These are phyloP conservation scores for Pisolithus tinctorius DNA, from an alignment of 768 basidiomycete species.

Conservation along the genomic window DNA sequence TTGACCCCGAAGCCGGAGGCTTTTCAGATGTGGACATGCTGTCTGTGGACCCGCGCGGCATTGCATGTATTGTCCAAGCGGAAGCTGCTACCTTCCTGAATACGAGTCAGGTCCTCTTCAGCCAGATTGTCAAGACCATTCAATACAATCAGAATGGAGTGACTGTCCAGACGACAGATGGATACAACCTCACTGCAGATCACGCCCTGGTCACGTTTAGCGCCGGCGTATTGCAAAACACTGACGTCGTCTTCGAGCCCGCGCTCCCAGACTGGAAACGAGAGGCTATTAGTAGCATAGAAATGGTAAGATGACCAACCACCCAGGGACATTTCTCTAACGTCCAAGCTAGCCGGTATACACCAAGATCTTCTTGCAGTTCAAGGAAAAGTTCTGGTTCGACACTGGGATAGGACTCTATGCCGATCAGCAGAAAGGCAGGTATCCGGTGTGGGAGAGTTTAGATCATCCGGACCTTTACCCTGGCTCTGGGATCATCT, in stretches of 20 bases:
- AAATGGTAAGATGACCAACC: slow-evolving; percentile 37
- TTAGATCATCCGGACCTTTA: slow-evolving; percentile 14
- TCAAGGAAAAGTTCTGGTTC: slow-evolving; percentile 56
- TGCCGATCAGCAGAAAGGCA: slow-evolving; percentile 52
- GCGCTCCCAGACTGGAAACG: slow-evolving; percentile 51
- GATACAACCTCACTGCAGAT: slow-evolving; percentile 40
- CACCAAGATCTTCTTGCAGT: slow-evolving; percentile 64
- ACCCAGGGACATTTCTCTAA: background rate
- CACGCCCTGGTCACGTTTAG: slow-evolving; percentile 66
- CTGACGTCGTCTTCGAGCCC: slow-evolving; percentile 53
- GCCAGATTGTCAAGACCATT: slow-evolving; percentile 44
- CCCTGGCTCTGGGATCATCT: no score
- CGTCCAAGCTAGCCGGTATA: slow-evolving; percentile 40
- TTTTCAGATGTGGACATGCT: slow-evolving; percentile 51
- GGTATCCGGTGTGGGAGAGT: slow-evolving; percentile 64
- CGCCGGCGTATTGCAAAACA: slow-evolving; percentile 60
- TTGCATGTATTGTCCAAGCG: slow-evolving; percentile 46
- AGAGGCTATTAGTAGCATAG: slow-evolving; percentile 57
- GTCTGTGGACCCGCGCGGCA: slow-evolving; percentile 57
- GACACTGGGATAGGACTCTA: slow-evolving; percentile 45
- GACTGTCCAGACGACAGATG: slow-evolving; percentile 39
- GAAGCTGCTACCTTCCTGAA: slow-evolving; percentile 55
- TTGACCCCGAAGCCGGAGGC: slow-evolving; percentile 43
- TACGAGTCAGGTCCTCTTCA: slow-evolving; percentile 40
- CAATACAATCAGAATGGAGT: slow-evolving; percentile 40